Evolutionary conservation across 257 asterid genomes (phyloP).

Genomic region (Solanum bulbocastanum): DNA sequence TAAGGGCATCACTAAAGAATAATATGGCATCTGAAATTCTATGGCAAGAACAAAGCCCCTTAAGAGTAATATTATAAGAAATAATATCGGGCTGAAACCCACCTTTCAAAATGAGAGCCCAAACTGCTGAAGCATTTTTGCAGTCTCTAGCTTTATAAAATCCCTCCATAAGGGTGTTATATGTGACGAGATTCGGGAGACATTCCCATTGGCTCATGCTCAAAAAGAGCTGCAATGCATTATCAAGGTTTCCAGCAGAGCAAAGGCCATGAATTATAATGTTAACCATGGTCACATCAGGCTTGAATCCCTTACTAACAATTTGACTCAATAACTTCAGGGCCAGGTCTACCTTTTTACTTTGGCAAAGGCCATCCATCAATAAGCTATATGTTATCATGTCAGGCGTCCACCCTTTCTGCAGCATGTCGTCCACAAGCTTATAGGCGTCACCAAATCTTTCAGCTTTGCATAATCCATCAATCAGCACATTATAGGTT

Average conservation of each 20-base stretch:
- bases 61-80: conserved; percentile 76
- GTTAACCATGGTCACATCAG: conserved; percentile 86
- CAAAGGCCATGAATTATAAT: conserved; percentile 93
- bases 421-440: conserved; percentile 70
- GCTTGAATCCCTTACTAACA: conserved; percentile 39
- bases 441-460: conserved; percentile 55
- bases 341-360: conserved; percentile 53
- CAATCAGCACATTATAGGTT: conserved; percentile 62
- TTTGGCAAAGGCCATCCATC: conserved; percentile 68
- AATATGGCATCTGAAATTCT: conserved; percentile 46
- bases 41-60: conserved; percentile 80
- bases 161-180: conserved; percentile 90
- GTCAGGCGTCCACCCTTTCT: conserved; percentile 54
- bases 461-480: conserved; percentile 70
- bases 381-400: conserved; percentile 65
- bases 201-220: conserved; percentile 49
- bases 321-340: conserved; percentile 58
- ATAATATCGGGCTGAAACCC: conserved; percentile 71
- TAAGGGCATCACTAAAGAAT: conserved; percentile 58
- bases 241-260: conserved; percentile 43
- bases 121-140: conserved; percentile 50
- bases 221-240: conserved; percentile 48
- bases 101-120: conserved; percentile 71
- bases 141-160: conserved; percentile 65
- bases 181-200: conserved; percentile 66